Conservation (phyloP, 2,329 filamentous ascomycete genomes). For the Fusarium tanahbumbuense region DNA sequence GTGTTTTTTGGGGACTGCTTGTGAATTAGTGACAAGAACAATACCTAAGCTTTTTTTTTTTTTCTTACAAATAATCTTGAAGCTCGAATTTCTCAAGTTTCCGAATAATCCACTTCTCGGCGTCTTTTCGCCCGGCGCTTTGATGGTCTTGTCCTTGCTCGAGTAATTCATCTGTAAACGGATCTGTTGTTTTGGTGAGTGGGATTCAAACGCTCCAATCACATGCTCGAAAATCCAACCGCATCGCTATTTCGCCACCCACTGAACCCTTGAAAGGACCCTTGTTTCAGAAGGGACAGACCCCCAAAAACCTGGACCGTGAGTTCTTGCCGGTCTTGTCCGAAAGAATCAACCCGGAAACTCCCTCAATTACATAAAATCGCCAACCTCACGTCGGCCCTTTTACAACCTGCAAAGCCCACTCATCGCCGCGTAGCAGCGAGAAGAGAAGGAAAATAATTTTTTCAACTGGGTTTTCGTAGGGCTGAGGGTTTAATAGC, state of each 20-base stretch:
- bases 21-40: constrained; percentile 22
- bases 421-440: constrained; percentile 53
- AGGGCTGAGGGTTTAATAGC: neutral
- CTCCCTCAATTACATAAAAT: constrained; percentile 46
- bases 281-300: constrained; percentile 15
- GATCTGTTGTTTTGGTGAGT: neutral
- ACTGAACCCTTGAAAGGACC: constrained; percentile 17
- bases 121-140: constrained; percentile 6
- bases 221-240: neutral
- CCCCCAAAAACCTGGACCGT: neutral
- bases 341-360: constrained; percentile 22
- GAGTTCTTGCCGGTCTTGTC: constrained; percentile 24
- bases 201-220: constrained; percentile 27
- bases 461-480: neutral
- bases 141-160: neutral
- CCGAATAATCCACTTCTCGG: constrained; percentile 18
- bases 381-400: constrained; percentile 50
- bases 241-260: neutral
- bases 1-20: constrained; percentile 24
- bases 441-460: neutral
- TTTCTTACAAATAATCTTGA: neutral
- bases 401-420: constrained; percentile 55
- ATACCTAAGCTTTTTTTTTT: constrained; percentile 6
- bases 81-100: neutral
- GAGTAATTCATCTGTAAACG: neutral